Evolutionary conservation across 768 basidiomycete species (phyloP).

Genomic region (Kwoniella mangroviensis): DNA sequence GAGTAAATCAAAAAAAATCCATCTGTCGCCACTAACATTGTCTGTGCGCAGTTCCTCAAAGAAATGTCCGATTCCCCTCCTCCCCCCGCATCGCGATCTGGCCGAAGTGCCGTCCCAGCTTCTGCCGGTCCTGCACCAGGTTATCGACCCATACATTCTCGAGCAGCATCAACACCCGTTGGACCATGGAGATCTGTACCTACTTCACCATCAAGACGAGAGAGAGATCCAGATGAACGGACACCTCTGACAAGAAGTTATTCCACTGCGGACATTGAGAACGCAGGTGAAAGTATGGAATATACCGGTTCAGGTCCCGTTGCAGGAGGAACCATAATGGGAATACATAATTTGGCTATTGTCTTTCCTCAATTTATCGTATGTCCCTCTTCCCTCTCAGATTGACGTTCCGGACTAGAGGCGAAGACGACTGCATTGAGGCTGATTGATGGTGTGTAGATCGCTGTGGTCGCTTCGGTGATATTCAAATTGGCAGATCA

Average conservation of each 20-base stretch:
- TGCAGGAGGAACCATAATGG: conserved; percentile 87
- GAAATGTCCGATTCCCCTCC: conserved; percentile 64
- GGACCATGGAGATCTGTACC: conserved; percentile 42
- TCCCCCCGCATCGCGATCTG: neutral
- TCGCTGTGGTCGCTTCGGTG: conserved; percentile 79
- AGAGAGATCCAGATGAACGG: conserved; percentile 43
- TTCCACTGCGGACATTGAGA: conserved; percentile 57
- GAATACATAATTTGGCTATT: conserved; percentile 93
- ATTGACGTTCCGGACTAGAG: neutral
- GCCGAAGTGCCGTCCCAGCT: neutral
- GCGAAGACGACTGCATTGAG: neutral
- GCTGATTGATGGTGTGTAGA: conserved; percentile 60
- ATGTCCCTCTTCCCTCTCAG: conserved; percentile 55
- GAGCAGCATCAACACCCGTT: conserved; percentile 54
- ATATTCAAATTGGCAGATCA: conserved; percentile 82
- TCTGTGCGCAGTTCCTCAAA: conserved; percentile 67
- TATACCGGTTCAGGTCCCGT: conserved; percentile 59
- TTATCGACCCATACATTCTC: conserved; percentile 50
- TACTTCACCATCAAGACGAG: conserved; percentile 29
- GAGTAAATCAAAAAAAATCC: conserved; percentile 34
- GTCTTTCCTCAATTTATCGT: conserved; percentile 94
- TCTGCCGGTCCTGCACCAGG: conserved; percentile 59
- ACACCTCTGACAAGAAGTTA: conserved; percentile 58
- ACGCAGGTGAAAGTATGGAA: conserved; percentile 51
- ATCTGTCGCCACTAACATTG: neutral